Percentiles rank a stretch among this genome's conserved stretches.
phyloP scores from a whole-genome alignment of 768 basidiomycete genomes.

The Austroboletus eburneus region DNA sequence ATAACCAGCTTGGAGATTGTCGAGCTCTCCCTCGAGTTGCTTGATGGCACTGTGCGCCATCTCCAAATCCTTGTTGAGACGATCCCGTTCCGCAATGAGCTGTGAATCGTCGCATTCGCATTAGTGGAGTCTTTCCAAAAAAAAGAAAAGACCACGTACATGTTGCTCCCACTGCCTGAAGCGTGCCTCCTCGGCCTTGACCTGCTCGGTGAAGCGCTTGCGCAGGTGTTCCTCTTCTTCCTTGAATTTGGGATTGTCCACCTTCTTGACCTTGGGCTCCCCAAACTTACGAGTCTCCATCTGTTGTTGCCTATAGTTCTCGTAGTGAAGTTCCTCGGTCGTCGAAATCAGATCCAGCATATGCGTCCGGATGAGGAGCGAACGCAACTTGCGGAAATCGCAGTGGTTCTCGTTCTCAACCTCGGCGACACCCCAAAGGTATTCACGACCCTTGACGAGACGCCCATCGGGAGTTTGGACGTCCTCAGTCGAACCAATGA shows the following conservation, averaged over 20 bases:
- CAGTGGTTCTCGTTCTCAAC: constrained; percentile 99
- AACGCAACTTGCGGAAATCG: constrained; percentile 97
- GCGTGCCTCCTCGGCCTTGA: constrained; percentile 95
- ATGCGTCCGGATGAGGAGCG: constrained; percentile 92
- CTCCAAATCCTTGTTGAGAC: constrained; percentile 98
- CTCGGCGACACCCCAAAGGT: constrained; percentile 99
- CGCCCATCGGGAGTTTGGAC: constrained; percentile 90
- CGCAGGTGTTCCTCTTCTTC: constrained; percentile 97
- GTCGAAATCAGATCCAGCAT: constrained; percentile 98
- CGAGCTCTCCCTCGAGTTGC: constrained; percentile 83
- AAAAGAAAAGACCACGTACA: constrained; percentile 43
- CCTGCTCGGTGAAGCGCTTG: constrained; percentile 99
- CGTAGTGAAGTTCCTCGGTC: constrained; percentile 94
- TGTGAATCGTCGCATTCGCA: constrained; percentile 28
- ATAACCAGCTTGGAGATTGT: constrained; percentile 83
- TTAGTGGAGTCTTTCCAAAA: constrained; percentile 10
- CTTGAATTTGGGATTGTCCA: constrained; percentile 99
- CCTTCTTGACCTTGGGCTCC: constrained; percentile 96
- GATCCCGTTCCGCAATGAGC: constrained; percentile 97
- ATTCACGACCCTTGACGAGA: constrained; percentile 94
- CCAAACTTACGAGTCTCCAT: constrained; percentile 99
- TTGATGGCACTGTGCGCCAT: constrained; percentile 90
- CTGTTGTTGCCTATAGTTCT: constrained; percentile 95
- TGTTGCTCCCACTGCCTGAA: constrained; percentile 99
- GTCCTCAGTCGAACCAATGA: constrained; percentile 96